Evolutionary conservation across 2,329 filamentous ascomycete genomes (phyloP).

Genomic region (Fusarium incarnatum): DNA sequence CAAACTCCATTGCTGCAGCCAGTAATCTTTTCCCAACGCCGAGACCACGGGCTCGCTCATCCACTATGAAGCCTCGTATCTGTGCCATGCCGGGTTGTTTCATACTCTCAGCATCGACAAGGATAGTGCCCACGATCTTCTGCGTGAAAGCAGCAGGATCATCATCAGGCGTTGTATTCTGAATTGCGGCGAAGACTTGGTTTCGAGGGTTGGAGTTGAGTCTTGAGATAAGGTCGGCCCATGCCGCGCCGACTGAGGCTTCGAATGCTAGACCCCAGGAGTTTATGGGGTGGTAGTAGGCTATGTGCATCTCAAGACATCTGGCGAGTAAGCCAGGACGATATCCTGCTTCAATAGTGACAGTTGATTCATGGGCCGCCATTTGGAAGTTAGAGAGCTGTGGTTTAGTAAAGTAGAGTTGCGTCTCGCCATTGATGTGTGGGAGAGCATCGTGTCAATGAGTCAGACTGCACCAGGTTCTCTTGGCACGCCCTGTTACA

Average conservation of each 20-base stretch:
- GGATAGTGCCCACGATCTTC: constrained; percentile 19
- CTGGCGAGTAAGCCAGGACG: constrained; percentile 30
- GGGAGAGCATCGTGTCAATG: too few relatives aligned
- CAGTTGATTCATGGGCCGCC: neutral
- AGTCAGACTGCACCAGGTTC: too few relatives aligned
- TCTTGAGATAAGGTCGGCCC: constrained; percentile 29
- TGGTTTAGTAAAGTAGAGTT: too few relatives aligned
- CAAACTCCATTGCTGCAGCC: constrained; percentile 21
- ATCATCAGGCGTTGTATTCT: neutral
- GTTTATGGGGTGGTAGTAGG: constrained; percentile 24
- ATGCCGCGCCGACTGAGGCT: constrained; percentile 21
- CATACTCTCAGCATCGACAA: constrained; percentile 22
- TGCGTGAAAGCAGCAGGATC: constrained; percentile 1
- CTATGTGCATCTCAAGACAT: constrained; percentile 35
- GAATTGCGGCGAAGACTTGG: constrained; percentile 26
- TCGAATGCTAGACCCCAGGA: constrained; percentile 29
- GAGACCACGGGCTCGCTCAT: constrained; percentile 24
- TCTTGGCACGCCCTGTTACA: too few relatives aligned
- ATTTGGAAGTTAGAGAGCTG: neutral
- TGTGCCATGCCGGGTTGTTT: constrained; percentile 7
- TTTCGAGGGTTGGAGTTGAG: constrained; percentile 22
- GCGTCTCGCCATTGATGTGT: too few relatives aligned
- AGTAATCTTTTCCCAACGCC: constrained; percentile 21
- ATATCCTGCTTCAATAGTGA: constrained; percentile 25
- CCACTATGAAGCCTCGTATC: constrained; percentile 33